Conservation (phyloP, 2,329 filamentous ascomycete genomes). For the Pestalotiopsis sp. region DNA sequence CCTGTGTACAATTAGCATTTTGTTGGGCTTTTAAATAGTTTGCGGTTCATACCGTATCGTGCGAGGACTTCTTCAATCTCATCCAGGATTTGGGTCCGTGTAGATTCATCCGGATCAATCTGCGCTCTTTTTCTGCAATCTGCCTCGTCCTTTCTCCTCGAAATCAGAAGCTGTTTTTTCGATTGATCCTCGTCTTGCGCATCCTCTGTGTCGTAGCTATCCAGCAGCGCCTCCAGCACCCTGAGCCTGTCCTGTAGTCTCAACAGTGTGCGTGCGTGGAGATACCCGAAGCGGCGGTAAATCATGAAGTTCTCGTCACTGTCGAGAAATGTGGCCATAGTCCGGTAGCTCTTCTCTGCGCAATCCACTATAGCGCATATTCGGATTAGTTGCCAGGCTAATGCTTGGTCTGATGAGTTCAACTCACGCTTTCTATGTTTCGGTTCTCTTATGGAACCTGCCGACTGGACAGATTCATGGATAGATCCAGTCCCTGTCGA, state of each 20-base stretch:
- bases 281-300: conserved; percentile 2
- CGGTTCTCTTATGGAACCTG: background rate
- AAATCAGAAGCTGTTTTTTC: background rate
- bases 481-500: background rate
- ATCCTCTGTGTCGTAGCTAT: background rate
- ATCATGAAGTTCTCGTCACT: conserved; percentile 12
- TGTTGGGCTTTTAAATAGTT: background rate
- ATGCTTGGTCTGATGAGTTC: background rate
- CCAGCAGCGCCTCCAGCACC: background rate
- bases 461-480: background rate
- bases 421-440: background rate
- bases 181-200: background rate
- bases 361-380: background rate
- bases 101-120: background rate
- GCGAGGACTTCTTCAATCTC: background rate
- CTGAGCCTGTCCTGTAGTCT: background rate
- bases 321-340: background rate
- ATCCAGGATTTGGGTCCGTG: background rate
- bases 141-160: background rate
- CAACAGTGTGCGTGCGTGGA: background rate
- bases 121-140: background rate
- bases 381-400: background rate
- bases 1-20: background rate
- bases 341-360: background rate
- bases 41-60: background rate